Evolutionary conservation across 805 yeast species (phyloP), one percentile per base, ranked within the genome.

Genomic region (Wickerhamiella sorbophila): DNA sequence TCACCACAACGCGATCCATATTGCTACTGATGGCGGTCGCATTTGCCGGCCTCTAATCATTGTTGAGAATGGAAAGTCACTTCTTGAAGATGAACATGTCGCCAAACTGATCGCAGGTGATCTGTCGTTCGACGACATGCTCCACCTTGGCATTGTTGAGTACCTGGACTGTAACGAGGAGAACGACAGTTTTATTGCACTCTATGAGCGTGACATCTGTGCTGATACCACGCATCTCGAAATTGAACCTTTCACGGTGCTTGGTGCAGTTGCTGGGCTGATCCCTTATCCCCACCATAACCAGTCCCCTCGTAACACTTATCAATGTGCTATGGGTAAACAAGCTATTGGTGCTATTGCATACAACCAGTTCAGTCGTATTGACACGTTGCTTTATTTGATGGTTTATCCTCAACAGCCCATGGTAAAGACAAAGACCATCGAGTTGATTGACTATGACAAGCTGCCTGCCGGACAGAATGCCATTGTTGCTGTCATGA

Each of bases 321-420:
- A 83, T 63, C 94, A 83, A 63, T 83, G 93, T 71, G 94, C 94
- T 58, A 83, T 83, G 94, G 94, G 95, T 76, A 85, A 85, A 64
- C 98, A 91, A 66, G 98, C 98, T n/a, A 88, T 91, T 62, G 98
- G 98, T 52, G 97, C 97, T 2, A 91, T 91, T 63, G 95, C 94
- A 9, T 91, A 91, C 60, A 91, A 91, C 61, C 98, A 91, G 64
- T 83, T 91, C 65, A 74, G 85, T 58, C 78, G 98, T 61, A 88
- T 91, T 51, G 98, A 91, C 57, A 91, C 98, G 1, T 64, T 91
- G 56, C 67, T 91, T 49, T 91, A 91, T 57, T 69, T 91, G 49
- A 83, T 91, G 95, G 94, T 86, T n/a, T 91, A 91, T 58, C 98
- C 98, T 4, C 97, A 91, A 63, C 97, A 91, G 60, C 98, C 98